Percentiles rank a stretch among this genome's conserved stretches.
Evolutionary conservation across 768 basidiomycete genomes (phyloP).

Genomic region (Mycena alexandri): DNA sequence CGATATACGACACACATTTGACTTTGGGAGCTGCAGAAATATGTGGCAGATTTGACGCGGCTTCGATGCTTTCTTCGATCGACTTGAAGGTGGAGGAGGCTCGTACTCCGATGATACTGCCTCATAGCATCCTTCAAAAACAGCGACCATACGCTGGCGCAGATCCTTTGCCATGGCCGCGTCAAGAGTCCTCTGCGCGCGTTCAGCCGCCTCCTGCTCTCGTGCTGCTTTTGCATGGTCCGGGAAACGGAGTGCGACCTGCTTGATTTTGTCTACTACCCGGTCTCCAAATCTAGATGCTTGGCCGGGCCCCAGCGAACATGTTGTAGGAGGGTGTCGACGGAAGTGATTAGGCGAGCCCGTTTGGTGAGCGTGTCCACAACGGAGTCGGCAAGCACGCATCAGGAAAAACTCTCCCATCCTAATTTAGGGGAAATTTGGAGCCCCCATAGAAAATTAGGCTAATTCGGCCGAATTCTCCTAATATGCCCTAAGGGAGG

Average conservation of each 20-base stretch:
- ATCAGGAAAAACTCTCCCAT: too few species aligned
- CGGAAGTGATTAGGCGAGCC: slow-evolving; percentile 9
- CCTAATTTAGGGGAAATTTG: too few species aligned
- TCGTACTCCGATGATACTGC: slow-evolving; percentile 4
- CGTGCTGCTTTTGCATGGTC: slow-evolving; percentile 11
- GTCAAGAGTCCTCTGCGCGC: neutral
- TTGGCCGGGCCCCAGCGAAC: slow-evolving; percentile 1
- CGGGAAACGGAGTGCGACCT: slow-evolving; percentile 4
- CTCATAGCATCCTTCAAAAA: slow-evolving; percentile 24
- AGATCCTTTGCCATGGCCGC: slow-evolving; percentile 16
- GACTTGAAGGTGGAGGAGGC: neutral
- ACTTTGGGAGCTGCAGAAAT: slow-evolving; percentile 7
- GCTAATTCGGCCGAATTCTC: too few species aligned
- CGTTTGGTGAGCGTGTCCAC: slow-evolving; percentile 20
- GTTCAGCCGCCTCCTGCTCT: slow-evolving; percentile 9
- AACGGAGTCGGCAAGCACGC: slow-evolving; percentile 17
- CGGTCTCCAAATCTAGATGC: neutral
- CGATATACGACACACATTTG: slow-evolving; percentile 1
- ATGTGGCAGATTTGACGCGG: neutral
- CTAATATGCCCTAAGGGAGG: too few species aligned
- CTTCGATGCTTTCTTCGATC: neutral
- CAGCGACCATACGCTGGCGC: neutral
- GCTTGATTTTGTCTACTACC: slow-evolving; percentile 3
- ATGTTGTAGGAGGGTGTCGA: neutral
- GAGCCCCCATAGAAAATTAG: too few species aligned